A percentile compares a stretch with the other conserved stretches of the same genome.
Evolutionary conservation across 805 yeast species (phyloP).

Genomic region (Blastobotrys americana): DNA sequence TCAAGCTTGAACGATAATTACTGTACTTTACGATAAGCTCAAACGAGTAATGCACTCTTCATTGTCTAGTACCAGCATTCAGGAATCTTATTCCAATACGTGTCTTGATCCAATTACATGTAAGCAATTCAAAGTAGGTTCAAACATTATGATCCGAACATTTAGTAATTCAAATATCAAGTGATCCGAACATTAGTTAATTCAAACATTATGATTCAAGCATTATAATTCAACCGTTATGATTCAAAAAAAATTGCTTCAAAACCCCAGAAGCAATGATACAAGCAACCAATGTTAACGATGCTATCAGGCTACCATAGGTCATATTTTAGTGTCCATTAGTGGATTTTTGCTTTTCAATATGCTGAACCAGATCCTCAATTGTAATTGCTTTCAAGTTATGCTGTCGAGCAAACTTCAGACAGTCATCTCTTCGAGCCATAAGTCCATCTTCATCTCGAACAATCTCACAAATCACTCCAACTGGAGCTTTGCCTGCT

Average conservation of each 20-base stretch:
- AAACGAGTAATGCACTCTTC: too few species aligned
- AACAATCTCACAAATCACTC: constrained; percentile 89
- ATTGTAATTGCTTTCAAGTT: constrained; percentile 70
- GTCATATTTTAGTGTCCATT: constrained; percentile 3
- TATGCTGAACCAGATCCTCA: constrained; percentile 57
- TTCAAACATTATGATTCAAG: background rate
- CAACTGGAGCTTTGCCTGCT: constrained; percentile 76
- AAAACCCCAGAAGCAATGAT: background rate
- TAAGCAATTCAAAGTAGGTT: too few species aligned
- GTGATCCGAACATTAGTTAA: too few species aligned
- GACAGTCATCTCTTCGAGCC: constrained; percentile 90
- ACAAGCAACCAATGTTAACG: background rate
- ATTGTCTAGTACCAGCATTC: too few species aligned
- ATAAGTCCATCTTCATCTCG: constrained; percentile 88
- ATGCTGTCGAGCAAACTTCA: constrained; percentile 54
- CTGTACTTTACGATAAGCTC: too few species aligned
- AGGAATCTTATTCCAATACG: too few species aligned
- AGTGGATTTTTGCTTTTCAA: constrained; percentile 20
- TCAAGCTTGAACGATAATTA: too few species aligned
- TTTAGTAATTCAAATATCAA: too few species aligned
- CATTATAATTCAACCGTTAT: background rate
- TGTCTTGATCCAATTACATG: too few species aligned
- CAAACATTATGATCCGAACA: too few species aligned
- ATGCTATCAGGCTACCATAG: background rate
- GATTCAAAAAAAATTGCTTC: background rate